phyloP scores from a whole-genome alignment of 2,329 filamentous ascomycete species.

The Pezicula neosporulosa region DNA sequence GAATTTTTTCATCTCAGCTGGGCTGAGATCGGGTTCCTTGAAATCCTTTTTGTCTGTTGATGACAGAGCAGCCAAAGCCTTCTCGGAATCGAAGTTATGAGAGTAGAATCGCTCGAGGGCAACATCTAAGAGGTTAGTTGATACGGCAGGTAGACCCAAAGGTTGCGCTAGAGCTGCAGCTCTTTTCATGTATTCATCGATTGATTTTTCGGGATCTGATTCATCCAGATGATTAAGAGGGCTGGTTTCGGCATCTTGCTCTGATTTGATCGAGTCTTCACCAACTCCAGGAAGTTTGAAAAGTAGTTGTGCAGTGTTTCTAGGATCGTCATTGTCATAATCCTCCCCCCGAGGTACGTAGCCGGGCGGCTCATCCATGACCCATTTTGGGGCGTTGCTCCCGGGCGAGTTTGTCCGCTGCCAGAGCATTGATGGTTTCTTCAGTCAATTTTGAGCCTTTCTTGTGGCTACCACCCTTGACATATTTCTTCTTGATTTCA shows the following conservation, averaged over 20 bases:
- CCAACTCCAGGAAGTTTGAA: constrained; percentile 69
- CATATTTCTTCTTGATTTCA: constrained; percentile 76
- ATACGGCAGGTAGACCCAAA: constrained; percentile 68
- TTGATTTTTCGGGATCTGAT: constrained; percentile 41
- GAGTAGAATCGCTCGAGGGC: constrained; percentile 72
- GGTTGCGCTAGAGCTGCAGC: constrained; percentile 53
- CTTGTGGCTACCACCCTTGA: constrained; percentile 60
- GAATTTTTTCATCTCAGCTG: constrained; percentile 82
- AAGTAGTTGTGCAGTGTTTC: constrained; percentile 69
- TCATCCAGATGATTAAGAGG: constrained; percentile 26
- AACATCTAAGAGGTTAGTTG: constrained; percentile 85
- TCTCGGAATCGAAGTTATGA: constrained; percentile 66
- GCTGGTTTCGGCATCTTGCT: constrained; percentile 31
- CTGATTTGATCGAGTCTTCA: constrained; percentile 38
- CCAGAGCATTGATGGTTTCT: constrained; percentile 73
- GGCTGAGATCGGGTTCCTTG: constrained; percentile 77
- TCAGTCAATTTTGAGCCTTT: constrained; percentile 77
- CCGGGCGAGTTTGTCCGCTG: constrained; percentile 75
- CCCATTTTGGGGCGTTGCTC: constrained; percentile 89
- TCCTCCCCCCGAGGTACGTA: constrained; percentile 86
- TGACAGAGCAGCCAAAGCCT: constrained; percentile 67
- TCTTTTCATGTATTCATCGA: constrained; percentile 70
- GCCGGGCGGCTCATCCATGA: constrained; percentile 85
- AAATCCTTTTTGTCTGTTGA: constrained; percentile 68
- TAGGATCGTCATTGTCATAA: constrained; percentile 62